These are phyloP conservation scores for Triglochin maritima DNA, from an alignment of 106 monocot species.

Conservation along the genomic window DNA sequence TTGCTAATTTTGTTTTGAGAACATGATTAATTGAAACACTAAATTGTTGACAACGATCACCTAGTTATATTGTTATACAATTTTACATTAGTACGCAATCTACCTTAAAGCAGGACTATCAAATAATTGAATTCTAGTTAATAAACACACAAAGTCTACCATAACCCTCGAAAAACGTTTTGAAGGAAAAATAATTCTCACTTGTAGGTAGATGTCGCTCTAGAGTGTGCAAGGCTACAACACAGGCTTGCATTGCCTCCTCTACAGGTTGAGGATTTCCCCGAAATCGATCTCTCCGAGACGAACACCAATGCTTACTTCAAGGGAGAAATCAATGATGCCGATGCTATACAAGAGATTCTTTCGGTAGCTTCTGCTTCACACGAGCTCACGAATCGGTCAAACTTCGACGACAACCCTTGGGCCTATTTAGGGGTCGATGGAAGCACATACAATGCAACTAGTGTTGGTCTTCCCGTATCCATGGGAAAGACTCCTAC, in stretches of 20 bases:
- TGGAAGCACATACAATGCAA: not conserved
- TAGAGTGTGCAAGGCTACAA: conserved; percentile 78
- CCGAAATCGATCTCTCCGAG: conserved; percentile 24
- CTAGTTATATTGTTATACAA: not conserved
- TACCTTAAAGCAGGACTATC: too few species aligned
- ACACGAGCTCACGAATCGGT: conserved; percentile 41
- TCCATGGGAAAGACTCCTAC: not conserved
- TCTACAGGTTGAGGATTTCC: conserved; percentile 58
- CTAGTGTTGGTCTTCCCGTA: not conserved
- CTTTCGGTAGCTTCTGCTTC: conserved; percentile 61
- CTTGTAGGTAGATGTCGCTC: conserved; percentile 62
- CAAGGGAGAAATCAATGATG: conserved; percentile 9
- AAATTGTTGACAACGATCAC: too few species aligned
- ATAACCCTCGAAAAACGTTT: too few species aligned
- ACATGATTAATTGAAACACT: too few species aligned
- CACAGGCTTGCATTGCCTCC: conserved; percentile 68
- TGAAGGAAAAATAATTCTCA: too few species aligned
- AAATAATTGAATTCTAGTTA: too few species aligned
- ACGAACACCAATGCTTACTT: conserved; percentile 16
- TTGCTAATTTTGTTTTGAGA: too few species aligned
- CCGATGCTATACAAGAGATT: conserved; percentile 35
- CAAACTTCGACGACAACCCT: conserved; percentile 14
- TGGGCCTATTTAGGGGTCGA: conserved; percentile 8
- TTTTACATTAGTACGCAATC: not conserved
- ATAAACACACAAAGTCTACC: too few species aligned